Evolutionary conservation across 2,329 filamentous ascomycete species (phyloP), one percentile per base, ranked within the genome.

Genomic region (Neofusicoccum kwambonambiense): DNA sequence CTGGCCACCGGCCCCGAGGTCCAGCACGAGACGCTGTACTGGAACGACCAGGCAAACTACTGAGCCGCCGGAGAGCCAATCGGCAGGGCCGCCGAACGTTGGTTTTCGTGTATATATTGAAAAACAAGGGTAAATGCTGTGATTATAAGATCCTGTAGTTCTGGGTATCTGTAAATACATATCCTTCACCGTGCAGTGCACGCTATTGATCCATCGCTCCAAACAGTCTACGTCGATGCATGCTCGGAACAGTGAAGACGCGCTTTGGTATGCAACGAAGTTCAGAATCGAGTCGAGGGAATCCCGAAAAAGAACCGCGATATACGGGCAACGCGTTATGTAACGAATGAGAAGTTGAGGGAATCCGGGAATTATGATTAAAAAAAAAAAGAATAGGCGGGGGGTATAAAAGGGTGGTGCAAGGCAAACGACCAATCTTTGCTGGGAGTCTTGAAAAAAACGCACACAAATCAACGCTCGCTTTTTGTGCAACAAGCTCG

Each of bases 1-100:
- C 79, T 81, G 51, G 81, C 83, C 17, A 84, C 79, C 1, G 85
- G 85, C 1, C 81, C 83, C 6, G 84, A 87, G 78, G 81, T 84
- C 22, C 72, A 79, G 67, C 75, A 78, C 65, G 70, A 71, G 61
- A 71, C 70, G 47, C 39, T 70, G 51, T 71, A 71, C 44, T 72
- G 69, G 69, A 72, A 73, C 51, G 67, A 71, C 54, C 64, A 68
- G 68, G 37, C 60, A 54, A 62, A 63, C 17, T 63, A 56, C 51
- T 64, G 50, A 9, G 27, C 1, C 27, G 27, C 6, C 27, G 5
- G 27, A 31, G 27, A 5, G 27, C 27, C 27, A 7, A 5, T 31
- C 1, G 27, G 27, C 27, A 31, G 27, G 7, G 4, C 6, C 4
- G 27, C 6, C 27, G 27, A 7, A 31, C 27, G 27, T 5, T 7